Conservation (phyloP, 441 rosid species). For the Aleurites moluccanus region DNA sequence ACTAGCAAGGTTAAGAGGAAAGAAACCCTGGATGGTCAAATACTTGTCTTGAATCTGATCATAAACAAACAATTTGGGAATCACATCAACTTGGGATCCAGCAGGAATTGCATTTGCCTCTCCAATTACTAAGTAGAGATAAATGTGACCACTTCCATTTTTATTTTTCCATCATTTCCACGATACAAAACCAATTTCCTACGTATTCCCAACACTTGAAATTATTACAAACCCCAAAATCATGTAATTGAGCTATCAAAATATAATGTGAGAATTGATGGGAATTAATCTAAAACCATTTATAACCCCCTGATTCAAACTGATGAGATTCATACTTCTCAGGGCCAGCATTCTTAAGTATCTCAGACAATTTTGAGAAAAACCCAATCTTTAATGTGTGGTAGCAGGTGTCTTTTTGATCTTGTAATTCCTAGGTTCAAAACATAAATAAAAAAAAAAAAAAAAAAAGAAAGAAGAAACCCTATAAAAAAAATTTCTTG, state of each 20-base stretch:
- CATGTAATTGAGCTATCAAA: not conserved
- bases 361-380: not conserved
- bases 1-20: not conserved
- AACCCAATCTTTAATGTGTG: not conserved
- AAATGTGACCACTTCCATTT: not conserved
- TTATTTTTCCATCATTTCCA: not conserved
- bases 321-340: not conserved
- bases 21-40: slow-evolving; percentile 1
- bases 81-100: not conserved
- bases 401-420: not conserved
- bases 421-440: not conserved
- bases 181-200: not conserved
- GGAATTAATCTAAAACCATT: not conserved
- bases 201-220: not conserved
- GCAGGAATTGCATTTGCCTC: not conserved
- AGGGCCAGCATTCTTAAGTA: not conserved
- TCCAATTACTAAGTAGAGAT: not conserved
- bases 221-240: too few species aligned
- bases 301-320: not conserved
- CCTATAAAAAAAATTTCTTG: too few species aligned
- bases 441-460: too few species aligned
- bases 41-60: slow-evolving; percentile 4
- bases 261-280: not conserved
- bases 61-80: not conserved
- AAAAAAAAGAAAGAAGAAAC: too few species aligned